Percentiles rank a stretch among this genome's conserved stretches.
Conservation (phyloP, 2,329 filamentous ascomycete genomes). For the Colletotrichum agaves region DNA sequence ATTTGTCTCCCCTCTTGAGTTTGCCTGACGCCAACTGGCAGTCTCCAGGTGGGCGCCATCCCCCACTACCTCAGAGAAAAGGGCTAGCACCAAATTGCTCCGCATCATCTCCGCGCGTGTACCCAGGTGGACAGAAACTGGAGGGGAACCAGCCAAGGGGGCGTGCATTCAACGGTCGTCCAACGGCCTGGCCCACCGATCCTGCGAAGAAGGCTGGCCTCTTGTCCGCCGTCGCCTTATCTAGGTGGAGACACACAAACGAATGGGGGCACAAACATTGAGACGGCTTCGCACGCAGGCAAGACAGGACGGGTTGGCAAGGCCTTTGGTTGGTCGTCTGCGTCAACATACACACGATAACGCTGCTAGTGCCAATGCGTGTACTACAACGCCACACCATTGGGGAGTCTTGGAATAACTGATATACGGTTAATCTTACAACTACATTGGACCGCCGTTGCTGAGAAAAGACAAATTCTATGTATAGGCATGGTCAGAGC, state of each 20-base stretch:
- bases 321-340: not conserved
- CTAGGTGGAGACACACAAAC: constrained; percentile 29
- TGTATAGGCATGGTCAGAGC: too few relatives aligned
- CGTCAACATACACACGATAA: constrained; percentile 19
- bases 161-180: constrained; percentile 28
- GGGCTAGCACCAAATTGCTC: constrained; percentile 28
- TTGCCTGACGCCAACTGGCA: constrained; percentile 9
- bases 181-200: constrained; percentile 33
- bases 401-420: not conserved
- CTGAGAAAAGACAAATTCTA: too few relatives aligned
- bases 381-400: not conserved
- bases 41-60: not conserved
- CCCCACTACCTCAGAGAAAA: constrained; percentile 32
- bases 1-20: not conserved
- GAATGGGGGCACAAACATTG: constrained; percentile 11
- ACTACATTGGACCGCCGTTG: too few relatives aligned
- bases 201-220: constrained; percentile 32
- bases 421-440: not conserved
- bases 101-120: constrained; percentile 25
- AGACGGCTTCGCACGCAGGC: constrained; percentile 27
- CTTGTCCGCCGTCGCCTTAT: constrained; percentile 36
- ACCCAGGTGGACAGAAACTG: not conserved
- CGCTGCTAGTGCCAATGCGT: constrained; percentile 22
- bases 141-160: constrained; percentile 1
- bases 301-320: constrained; percentile 27